Percentiles rank a stretch among this genome's conserved stretches.
Evolutionary conservation across 768 basidiomycete genomes (phyloP).

Genomic region (Glaciozyma antarctica): DNA sequence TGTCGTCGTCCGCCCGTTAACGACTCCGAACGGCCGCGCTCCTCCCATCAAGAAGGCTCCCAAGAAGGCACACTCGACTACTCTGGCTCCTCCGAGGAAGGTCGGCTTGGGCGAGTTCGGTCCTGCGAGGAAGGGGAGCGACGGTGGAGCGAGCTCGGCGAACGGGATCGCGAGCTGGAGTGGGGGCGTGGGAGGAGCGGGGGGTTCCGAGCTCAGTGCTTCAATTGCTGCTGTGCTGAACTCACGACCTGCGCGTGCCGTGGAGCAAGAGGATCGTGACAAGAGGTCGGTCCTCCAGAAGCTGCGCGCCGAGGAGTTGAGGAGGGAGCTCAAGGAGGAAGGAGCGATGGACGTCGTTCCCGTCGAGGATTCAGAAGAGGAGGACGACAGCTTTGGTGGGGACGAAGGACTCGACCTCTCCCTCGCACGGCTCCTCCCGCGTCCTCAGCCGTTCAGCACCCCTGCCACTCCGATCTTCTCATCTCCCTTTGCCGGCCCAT

Average conservation of each 20-base stretch:
- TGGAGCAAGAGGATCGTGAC: not conserved
- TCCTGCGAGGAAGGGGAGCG: not conserved
- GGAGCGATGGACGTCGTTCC: not conserved
- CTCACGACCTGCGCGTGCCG: not conserved
- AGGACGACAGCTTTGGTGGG: not conserved
- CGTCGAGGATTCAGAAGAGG: not conserved
- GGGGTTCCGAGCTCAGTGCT: not conserved
- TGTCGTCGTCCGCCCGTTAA: not conserved
- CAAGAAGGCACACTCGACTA: not conserved
- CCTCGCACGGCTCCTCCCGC: not conserved
- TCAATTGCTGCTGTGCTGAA: not conserved
- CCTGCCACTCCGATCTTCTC: not conserved
- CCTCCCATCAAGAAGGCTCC: not conserved
- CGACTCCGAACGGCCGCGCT: not conserved
- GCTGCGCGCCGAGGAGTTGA: not conserved
- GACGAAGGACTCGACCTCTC: not conserved
- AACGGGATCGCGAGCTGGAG: not conserved
- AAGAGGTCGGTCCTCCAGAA: not conserved
- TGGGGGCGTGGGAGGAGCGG: not conserved
- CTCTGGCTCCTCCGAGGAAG: not conserved
- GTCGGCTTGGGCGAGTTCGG: not conserved
- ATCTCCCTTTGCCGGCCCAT: not conserved
- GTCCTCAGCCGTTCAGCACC: not conserved
- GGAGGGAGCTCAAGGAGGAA: not conserved
- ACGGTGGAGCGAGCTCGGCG: not conserved